Evolutionary conservation across 2,329 filamentous ascomycete species (phyloP).

Genomic region (Trichophyton equinum): DNA sequence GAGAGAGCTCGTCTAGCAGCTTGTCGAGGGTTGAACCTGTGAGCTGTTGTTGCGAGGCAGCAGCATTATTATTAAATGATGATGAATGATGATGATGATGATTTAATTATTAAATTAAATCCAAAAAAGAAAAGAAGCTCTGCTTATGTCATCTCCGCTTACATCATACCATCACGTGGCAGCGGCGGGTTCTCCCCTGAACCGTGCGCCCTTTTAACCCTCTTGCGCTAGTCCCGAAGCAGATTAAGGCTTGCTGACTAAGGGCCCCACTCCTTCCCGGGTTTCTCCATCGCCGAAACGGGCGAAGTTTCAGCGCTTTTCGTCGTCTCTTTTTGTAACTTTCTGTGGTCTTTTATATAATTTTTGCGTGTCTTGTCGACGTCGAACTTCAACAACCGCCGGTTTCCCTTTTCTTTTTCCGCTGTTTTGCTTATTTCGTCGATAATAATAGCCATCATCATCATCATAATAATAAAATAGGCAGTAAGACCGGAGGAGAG

Average conservation of each 20-base stretch:
- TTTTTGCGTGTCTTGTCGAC: too few relatives aligned
- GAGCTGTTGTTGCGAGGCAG: too few relatives aligned
- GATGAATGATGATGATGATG: too few relatives aligned
- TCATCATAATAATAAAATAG: too few relatives aligned
- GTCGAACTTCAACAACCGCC: background rate
- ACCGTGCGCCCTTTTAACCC: background rate
- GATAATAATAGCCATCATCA: too few relatives aligned
- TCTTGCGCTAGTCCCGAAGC: background rate
- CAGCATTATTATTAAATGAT: too few relatives aligned
- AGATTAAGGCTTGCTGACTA: background rate
- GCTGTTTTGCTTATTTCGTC: background rate
- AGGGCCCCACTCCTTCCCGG: background rate
- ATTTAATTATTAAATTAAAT: too few relatives aligned
- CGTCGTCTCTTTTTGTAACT: background rate
- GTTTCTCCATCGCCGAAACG: background rate
- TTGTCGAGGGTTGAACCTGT: too few relatives aligned
- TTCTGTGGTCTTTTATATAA: background rate
- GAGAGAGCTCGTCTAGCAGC: background rate
- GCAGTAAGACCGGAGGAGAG: background rate
- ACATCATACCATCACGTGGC: background rate
- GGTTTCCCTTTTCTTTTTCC: background rate
- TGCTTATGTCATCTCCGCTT: background rate
- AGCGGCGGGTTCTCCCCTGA: background rate
- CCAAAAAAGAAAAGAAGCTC: background rate
- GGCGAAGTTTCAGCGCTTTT: background rate